A percentile compares a stretch with the other conserved stretches of the same genome.
Evolutionary conservation across 805 yeast genomes (phyloP).

Genomic region (Candida piceae): DNA sequence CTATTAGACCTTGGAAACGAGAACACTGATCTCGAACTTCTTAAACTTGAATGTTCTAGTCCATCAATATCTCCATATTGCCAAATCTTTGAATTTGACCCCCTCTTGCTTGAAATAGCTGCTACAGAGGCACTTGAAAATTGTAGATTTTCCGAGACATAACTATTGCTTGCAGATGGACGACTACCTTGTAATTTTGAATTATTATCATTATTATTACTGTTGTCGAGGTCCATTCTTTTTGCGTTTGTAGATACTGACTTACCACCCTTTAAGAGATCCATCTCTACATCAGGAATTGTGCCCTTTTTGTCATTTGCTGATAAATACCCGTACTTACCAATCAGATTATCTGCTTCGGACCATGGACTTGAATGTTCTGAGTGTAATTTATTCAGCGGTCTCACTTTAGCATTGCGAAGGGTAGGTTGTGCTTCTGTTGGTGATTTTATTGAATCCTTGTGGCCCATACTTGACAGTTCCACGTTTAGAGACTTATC

Average conservation of each 20-base stretch:
- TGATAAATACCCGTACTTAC: constrained; percentile 21
- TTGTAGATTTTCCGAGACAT: constrained; percentile 6
- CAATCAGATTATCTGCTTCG: constrained; percentile 18
- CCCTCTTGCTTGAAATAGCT: constrained; percentile 17
- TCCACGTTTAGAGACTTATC: too few relatives aligned
- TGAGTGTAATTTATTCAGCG: neutral
- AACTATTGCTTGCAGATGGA: too few relatives aligned
- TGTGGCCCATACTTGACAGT: too few relatives aligned
- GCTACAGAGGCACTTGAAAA: constrained; percentile 17
- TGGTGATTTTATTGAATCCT: too few relatives aligned
- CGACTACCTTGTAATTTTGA: too few relatives aligned
- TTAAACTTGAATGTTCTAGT: constrained; percentile 11
- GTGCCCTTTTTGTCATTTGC: constrained; percentile 5
- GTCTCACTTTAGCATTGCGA: too few relatives aligned
- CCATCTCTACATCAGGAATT: too few relatives aligned
- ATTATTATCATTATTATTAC: too few relatives aligned
- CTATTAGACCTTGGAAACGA: constrained; percentile 8
- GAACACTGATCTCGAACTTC: constrained; percentile 16
- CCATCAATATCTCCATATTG: constrained; percentile 18
- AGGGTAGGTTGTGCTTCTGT: too few relatives aligned
- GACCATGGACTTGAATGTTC: constrained; percentile 19
- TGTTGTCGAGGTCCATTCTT: too few relatives aligned
- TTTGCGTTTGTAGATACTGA: too few relatives aligned
- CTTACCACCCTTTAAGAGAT: too few relatives aligned
- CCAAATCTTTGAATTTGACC: constrained; percentile 16